Evolutionary conservation across 176 grass and related monocot species (phyloP).

Genomic region (Oropetium thomaeum): DNA sequence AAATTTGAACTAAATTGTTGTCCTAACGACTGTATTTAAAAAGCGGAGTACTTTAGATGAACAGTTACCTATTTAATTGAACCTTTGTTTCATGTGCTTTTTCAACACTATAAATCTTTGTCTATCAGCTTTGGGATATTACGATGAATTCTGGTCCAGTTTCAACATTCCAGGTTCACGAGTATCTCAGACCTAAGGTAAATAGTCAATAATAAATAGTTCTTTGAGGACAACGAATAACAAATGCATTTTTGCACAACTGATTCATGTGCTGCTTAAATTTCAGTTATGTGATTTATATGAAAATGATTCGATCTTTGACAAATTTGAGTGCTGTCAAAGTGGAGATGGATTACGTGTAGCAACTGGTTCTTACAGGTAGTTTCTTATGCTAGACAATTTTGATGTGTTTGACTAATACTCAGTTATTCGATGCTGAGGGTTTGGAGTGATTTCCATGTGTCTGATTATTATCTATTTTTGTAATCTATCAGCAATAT

Average conservation of each 20-base stretch:
- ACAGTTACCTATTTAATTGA: background rate
- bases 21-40: no score
- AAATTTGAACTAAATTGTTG: no score
- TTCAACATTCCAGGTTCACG: conserved; percentile 88
- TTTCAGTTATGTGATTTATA: conserved; percentile 96
- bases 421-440: no score
- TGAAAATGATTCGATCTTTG: conserved; percentile 97
- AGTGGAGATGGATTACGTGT: conserved; percentile 84
- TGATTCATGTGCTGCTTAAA: conserved; percentile 39
- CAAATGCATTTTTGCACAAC: conserved; percentile 6
- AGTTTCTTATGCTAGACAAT: conserved; percentile 16
- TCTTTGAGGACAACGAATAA: conserved; percentile 6
- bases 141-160: conserved; percentile 94
- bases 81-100: background rate
- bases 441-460: no score
- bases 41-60: conserved; percentile 17
- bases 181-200: conserved; percentile 97
- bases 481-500: conserved; percentile 65
- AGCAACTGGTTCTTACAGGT: conserved; percentile 98
- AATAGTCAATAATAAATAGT: conserved; percentile 32
- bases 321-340: conserved; percentile 98
- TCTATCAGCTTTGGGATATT: conserved; percentile 83
- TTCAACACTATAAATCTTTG: conserved; percentile 16
- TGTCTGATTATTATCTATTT: conserved; percentile 31
- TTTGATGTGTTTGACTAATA: no score